phyloP scores from a whole-genome alignment of 495 filamentous ascomycete genomes.

The Neurospora sp. region DNA sequence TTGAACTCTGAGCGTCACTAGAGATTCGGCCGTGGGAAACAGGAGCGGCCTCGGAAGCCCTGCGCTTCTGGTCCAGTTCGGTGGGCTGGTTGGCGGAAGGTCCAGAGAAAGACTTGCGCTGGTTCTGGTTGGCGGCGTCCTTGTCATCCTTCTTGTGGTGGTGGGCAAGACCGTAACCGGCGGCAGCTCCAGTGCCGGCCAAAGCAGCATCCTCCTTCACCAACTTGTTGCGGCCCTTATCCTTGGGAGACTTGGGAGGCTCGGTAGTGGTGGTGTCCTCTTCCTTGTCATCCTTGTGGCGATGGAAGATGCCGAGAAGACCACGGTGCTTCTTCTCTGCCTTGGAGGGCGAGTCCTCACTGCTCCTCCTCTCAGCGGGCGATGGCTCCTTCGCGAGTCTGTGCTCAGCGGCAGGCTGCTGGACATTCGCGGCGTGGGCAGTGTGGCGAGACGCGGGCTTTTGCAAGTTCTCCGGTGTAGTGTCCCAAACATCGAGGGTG shows the following conservation, averaged over 20 bases:
- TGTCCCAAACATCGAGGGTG: background rate
- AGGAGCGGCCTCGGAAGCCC: background rate
- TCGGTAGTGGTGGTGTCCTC: conserved; percentile 3
- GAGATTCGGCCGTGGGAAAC: background rate
- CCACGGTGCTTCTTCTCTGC: conserved; percentile 14
- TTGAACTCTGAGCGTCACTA: background rate
- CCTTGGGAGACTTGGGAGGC: conserved; percentile 6
- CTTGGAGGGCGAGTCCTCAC: background rate
- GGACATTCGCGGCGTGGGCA: background rate
- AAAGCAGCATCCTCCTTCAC: conserved; percentile 19
- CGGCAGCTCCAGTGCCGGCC: conserved; percentile 16
- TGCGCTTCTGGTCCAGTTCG: background rate
- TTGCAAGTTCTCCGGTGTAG: background rate
- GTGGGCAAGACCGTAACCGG: conserved; percentile 6
- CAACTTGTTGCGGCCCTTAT: background rate
- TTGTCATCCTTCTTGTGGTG: conserved; percentile 13
- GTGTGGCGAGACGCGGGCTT: background rate
- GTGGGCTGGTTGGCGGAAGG: background rate
- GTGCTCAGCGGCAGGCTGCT: background rate
- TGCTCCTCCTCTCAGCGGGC: background rate
- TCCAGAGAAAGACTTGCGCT: conserved; percentile 1
- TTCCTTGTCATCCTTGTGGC: conserved; percentile 18
- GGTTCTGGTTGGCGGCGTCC: background rate
- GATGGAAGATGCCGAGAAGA: conserved; percentile 22
- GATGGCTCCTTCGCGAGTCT: background rate